Conservation (phyloP, 768 basidiomycete species). For the Pulveroboletus ravenelii region DNA sequence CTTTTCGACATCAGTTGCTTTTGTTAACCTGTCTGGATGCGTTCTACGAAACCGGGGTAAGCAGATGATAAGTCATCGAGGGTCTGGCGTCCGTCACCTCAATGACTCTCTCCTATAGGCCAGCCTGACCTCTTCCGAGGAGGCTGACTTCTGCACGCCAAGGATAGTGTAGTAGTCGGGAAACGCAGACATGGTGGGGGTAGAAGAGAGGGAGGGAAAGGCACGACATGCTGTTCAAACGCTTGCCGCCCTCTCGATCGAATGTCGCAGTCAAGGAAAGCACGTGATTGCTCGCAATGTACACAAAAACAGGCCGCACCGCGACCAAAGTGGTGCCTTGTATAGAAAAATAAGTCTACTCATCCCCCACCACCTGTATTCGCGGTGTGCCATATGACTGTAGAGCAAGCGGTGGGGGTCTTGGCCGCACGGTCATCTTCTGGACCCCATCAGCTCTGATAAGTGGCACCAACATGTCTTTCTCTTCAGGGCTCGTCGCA, state of each 20-base stretch:
- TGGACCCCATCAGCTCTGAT: constrained; percentile 13
- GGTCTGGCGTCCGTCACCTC: constrained; percentile 36
- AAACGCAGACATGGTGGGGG: constrained; percentile 59
- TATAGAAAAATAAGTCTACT: constrained; percentile 3
- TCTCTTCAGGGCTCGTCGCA: constrained; percentile 16
- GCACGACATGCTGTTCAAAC: constrained; percentile 9
- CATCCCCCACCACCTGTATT: constrained; percentile 16
- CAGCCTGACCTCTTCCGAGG: constrained; percentile 65
- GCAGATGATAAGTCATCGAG: not conserved
- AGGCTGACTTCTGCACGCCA: constrained; percentile 48
- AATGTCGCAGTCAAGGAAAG: not conserved
- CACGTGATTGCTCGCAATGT: constrained; percentile 18
- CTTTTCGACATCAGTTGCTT: constrained; percentile 67
- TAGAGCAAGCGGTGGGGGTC: constrained; percentile 39
- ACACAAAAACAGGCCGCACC: not conserved
- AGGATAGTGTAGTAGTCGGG: constrained; percentile 79
- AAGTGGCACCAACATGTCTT: constrained; percentile 20
- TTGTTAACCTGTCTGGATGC: constrained; percentile 80
- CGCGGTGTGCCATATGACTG: constrained; percentile 4
- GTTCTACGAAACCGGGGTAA: constrained; percentile 47
- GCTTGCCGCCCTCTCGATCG: constrained; percentile 6
- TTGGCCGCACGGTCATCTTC: constrained; percentile 35
- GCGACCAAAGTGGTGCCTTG: not conserved
- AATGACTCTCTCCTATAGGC: constrained; percentile 80
- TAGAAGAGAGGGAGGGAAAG: constrained; percentile 6